Evolutionary conservation across 495 filamentous ascomycete species (phyloP).

Genomic region (Xylaria bambusicola): DNA sequence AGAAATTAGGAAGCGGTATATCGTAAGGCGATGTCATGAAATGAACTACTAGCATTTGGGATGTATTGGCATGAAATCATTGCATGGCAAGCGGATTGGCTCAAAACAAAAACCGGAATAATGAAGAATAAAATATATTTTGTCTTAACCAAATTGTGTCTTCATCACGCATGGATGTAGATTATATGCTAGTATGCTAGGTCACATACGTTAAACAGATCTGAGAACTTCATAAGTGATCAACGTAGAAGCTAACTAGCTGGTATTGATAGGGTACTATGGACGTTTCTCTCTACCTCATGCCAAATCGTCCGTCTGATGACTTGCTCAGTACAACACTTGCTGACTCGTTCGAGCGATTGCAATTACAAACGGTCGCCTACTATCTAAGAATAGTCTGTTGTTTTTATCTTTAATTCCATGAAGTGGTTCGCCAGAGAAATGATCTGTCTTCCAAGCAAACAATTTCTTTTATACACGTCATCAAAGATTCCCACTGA

Average conservation of each 20-base stretch:
- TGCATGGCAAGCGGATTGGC: background rate
- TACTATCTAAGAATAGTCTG: background rate
- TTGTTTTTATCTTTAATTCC: background rate
- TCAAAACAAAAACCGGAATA: background rate
- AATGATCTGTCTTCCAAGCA: background rate
- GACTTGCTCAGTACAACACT: background rate
- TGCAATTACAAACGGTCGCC: background rate
- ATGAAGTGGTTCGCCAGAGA: no score
- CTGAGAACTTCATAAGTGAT: background rate
- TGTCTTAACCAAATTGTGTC: no score
- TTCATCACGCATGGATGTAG: no score
- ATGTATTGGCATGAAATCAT: constrained; percentile 7
- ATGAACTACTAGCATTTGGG: background rate
- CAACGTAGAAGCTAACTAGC: background rate
- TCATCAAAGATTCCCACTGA: background rate
- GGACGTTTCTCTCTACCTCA: background rate
- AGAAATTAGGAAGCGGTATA: background rate
- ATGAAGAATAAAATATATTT: no score
- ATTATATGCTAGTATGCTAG: no score
- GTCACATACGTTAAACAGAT: no score
- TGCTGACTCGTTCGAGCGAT: background rate
- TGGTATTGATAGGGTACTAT: background rate
- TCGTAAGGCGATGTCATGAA: background rate
- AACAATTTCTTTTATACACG: constrained; percentile 4
- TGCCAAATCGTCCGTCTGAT: background rate